Percentiles rank a stretch among this genome's conserved stretches.
phyloP scores from a whole-genome alignment of 805 yeast genomes.

The Starmerella stigmatis region DNA sequence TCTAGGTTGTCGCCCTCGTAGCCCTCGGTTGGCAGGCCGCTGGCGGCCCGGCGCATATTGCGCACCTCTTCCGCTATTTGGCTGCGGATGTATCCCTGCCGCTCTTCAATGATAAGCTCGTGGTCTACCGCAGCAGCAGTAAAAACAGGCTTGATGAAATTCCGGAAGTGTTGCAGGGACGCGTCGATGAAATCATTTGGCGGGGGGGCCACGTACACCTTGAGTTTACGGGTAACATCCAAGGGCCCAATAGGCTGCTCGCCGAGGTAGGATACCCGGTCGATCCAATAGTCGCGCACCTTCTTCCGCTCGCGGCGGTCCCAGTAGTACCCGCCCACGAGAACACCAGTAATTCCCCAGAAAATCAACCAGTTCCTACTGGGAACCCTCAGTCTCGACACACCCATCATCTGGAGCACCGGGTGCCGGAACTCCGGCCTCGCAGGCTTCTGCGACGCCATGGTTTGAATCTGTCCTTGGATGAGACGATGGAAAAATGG shows the following conservation, averaged over 20 bases:
- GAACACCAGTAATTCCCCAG: slow-evolving; percentile 55
- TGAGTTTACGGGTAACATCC: slow-evolving; percentile 59
- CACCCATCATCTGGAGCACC: slow-evolving; percentile 75
- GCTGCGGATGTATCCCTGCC: slow-evolving; percentile 82
- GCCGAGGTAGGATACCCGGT: slow-evolving; percentile 46
- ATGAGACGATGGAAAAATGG: not conserved
- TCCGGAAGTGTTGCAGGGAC: slow-evolving; percentile 60
- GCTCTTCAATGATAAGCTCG: slow-evolving; percentile 57
- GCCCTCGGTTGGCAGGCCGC: not conserved
- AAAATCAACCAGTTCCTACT: slow-evolving; percentile 90
- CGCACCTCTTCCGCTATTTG: slow-evolving; percentile 77
- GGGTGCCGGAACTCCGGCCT: slow-evolving; percentile 40
- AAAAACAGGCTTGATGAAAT: slow-evolving; percentile 74
- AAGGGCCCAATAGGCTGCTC: slow-evolving; percentile 38
- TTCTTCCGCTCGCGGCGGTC: slow-evolving; percentile 66
- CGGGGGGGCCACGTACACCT: slow-evolving; percentile 89
- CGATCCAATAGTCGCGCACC: slow-evolving; percentile 55
- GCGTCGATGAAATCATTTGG: slow-evolving; percentile 81
- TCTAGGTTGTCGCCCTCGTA: slow-evolving; percentile 20
- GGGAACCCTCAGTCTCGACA: slow-evolving; percentile 67
- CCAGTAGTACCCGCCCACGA: slow-evolving; percentile 67
- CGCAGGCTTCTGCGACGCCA: slow-evolving; percentile 4
- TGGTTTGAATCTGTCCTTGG: not conserved
- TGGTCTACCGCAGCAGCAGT: slow-evolving; percentile 78
- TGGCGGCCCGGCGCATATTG: slow-evolving; percentile 41